Base-by-base conservation (phyloP, 2,329 filamentous ascomycete species). In the Apiospora malaysiana region DNA sequence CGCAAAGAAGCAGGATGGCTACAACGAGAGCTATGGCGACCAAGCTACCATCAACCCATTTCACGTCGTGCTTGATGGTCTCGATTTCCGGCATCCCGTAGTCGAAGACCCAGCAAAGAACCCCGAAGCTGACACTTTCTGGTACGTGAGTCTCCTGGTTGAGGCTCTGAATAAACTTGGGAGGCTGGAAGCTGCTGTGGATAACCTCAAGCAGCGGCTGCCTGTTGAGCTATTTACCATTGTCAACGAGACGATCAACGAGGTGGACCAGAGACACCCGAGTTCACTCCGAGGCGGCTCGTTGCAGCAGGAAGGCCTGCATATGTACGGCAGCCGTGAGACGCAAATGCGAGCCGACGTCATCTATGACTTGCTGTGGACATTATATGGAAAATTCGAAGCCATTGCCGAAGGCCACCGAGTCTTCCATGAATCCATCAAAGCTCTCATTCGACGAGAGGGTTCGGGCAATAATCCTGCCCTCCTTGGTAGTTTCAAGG, bases 391-490 rank as follows among this genome's bases (percentile, higher is more conserved):
- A 59, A 98, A 98, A 77, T 98, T 99, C 74, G 96, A 98, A 81
- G 94, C 96, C 9, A 98, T 99, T 75, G 94, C 94, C 5, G 97
- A 99, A 83, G 94, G 95, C 1, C 96, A 99, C 79, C 92, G 97
- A 56, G 92, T 98, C 0, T 91, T 98, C 71, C 94, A 98, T 80
- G 96, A 98, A 80, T 93, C 97, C 66, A 92, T 98, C 77, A 92
- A 92, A 73, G 93, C 93, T 0, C 93, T 99, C 71, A 90, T 95
- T 69, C 90, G 92, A 73, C 90, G 97, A 68, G 95, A 98, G 78
- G 93, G 92, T 5, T 85, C 85, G 21, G 81, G 90, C 80, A 85
- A 92, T 84, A 84, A 89, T 76, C 87, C 84, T 51, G 87, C 89
- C 0, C 86, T 98, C 68, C 91, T 94, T 7, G 91, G 94, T 70